phyloP scores from a whole-genome alignment of 805 yeast genomes.

The Candida schatavii region DNA sequence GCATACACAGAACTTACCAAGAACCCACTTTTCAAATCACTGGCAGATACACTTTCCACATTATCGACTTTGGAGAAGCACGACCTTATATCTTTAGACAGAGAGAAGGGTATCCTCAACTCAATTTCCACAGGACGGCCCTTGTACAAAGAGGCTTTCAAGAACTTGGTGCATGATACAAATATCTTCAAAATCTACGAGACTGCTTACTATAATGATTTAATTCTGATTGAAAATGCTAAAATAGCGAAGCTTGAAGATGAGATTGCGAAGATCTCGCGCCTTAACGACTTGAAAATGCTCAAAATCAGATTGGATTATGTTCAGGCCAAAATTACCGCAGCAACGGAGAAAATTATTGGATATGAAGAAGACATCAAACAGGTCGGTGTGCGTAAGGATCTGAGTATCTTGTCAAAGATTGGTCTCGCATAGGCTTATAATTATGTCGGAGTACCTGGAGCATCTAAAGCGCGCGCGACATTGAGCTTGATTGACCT shows the following conservation, averaged over 20 bases:
- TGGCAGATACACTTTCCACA: slow-evolving; percentile 43
- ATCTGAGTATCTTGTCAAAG: slow-evolving; percentile 1
- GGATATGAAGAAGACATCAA: slow-evolving; percentile 27
- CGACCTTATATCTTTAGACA: slow-evolving; percentile 68
- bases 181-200: slow-evolving; percentile 61
- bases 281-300: slow-evolving; percentile 48
- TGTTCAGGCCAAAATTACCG: slow-evolving; percentile 62
- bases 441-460: not conserved
- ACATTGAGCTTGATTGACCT: not conserved
- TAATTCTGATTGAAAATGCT: slow-evolving; percentile 57
- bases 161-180: slow-evolving; percentile 55
- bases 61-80: slow-evolving; percentile 72
- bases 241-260: slow-evolving; percentile 66
- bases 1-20: slow-evolving; percentile 50
- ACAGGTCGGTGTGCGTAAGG: slow-evolving; percentile 16
- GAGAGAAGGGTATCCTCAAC: slow-evolving; percentile 72
- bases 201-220: slow-evolving; percentile 51
- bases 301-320: slow-evolving; percentile 64
- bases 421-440: slow-evolving; percentile 1
- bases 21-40: slow-evolving; percentile 59
- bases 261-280: slow-evolving; percentile 61
- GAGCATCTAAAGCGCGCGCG: not conserved
- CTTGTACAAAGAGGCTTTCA: slow-evolving; percentile 75
- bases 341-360: slow-evolving; percentile 46
- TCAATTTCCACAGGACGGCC: slow-evolving; percentile 81